Conservation (phyloP, 23 red algal species). For the Gracilaria domingensis region DNA sequence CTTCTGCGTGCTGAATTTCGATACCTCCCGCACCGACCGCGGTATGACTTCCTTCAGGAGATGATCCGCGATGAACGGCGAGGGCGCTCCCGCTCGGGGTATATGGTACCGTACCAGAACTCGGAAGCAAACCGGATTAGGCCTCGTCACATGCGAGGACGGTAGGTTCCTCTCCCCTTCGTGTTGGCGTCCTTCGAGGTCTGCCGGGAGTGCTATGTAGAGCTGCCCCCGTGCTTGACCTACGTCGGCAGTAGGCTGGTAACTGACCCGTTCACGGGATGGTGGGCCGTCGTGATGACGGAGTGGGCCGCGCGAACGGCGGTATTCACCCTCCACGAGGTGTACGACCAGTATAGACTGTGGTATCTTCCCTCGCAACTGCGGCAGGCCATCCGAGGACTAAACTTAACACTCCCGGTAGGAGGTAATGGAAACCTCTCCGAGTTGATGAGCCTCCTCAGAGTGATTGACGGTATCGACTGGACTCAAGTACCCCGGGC, state of each 20-base stretch:
- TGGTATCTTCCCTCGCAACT: background rate
- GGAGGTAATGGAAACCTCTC: background rate
- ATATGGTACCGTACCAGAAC: conserved; percentile 20
- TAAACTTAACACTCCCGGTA: background rate
- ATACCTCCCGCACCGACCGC: background rate
- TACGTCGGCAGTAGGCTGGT: background rate
- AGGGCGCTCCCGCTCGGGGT: background rate
- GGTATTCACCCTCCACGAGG: background rate
- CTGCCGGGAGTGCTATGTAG: conserved; percentile 13
- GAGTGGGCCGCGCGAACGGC: background rate
- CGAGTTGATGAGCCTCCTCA: background rate
- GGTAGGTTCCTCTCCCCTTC: conserved; percentile 6
- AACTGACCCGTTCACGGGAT: conserved; percentile 18
- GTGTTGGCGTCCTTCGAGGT: conserved; percentile 7
- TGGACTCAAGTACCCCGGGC: background rate
- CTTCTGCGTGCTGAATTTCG: conserved; percentile 28
- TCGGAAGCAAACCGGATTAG: conserved; percentile 1
- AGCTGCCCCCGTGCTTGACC: conserved; percentile 10
- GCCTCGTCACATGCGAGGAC: conserved; percentile 10
- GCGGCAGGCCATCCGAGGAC: background rate
- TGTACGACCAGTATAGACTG: conserved; percentile 18
- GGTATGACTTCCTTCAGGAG: background rate
- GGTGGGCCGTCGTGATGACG: background rate
- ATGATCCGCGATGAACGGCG: background rate
- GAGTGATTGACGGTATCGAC: background rate